Conservation (phyloP, 371 early-diverging fungal species). For the Mortierella sp. region DNA sequence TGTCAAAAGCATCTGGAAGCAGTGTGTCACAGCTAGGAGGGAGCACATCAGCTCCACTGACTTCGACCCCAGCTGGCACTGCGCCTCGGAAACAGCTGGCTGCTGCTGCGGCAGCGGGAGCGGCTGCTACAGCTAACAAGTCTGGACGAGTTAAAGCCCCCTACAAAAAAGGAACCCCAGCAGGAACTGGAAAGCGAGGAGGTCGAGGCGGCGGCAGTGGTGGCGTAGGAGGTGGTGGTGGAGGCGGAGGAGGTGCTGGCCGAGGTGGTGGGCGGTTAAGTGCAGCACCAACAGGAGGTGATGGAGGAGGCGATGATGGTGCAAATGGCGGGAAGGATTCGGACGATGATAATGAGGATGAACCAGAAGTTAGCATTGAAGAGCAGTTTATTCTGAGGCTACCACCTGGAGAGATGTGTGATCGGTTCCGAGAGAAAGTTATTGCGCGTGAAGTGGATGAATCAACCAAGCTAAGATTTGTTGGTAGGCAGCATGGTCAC, state of each 20-base stretch:
- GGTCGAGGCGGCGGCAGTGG: slow-evolving; percentile 24
- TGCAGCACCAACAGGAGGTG: neutral
- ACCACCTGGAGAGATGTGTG: slow-evolving; percentile 72
- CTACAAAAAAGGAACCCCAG: slow-evolving; percentile 18
- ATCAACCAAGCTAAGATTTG: slow-evolving; percentile 71
- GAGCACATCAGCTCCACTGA: slow-evolving; percentile 13
- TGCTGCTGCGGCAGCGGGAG: slow-evolving; percentile 43
- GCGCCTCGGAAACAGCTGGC: slow-evolving; percentile 50
- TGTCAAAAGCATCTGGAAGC: slow-evolving; percentile 12
- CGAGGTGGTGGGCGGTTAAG: slow-evolving; percentile 14
- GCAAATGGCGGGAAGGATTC: slow-evolving; percentile 33
- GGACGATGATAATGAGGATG: slow-evolving; percentile 69
- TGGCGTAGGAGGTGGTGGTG: slow-evolving; percentile 20
- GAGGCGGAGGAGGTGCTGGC: slow-evolving; percentile 14
- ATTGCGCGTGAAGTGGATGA: slow-evolving; percentile 77
- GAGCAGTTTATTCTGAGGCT: slow-evolving; percentile 88
- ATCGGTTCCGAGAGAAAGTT: slow-evolving; percentile 76
- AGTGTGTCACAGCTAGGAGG: neutral
- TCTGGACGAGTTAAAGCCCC: slow-evolving; percentile 40
- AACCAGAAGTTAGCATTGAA: slow-evolving; percentile 74
- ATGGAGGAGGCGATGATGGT: slow-evolving; percentile 12
- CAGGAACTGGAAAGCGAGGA: slow-evolving; percentile 23
- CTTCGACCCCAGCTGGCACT: slow-evolving; percentile 35
- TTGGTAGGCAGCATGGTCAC: slow-evolving; percentile 59
- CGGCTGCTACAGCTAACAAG: slow-evolving; percentile 28